Conservation (phyloP, 257 asterid genomes). For the Penstemon eatonii region DNA sequence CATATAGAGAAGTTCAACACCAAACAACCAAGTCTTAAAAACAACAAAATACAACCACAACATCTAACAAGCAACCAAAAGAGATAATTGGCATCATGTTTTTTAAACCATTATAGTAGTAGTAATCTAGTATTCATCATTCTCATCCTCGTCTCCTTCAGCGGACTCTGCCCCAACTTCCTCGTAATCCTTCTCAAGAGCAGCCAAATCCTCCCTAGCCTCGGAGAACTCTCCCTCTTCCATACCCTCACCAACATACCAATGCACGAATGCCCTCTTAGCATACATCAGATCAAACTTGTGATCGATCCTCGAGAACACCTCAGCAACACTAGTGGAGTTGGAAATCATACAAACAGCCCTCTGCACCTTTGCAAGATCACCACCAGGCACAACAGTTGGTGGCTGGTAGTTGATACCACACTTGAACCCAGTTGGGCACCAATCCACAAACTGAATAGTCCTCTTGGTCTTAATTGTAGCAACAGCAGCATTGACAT, state of each 20-base stretch:
- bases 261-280: slow-evolving; percentile 89
- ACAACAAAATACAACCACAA: slow-evolving; percentile 8
- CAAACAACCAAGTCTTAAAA: neutral
- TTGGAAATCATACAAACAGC: slow-evolving; percentile 97
- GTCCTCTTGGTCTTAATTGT: slow-evolving; percentile 97
- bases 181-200: slow-evolving; percentile 93
- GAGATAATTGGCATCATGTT: slow-evolving; percentile 29
- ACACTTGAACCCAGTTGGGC: slow-evolving; percentile 97
- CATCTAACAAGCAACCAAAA: neutral
- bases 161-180: slow-evolving; percentile 93
- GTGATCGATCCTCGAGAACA: slow-evolving; percentile 88
- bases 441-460: slow-evolving; percentile 95
- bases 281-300: slow-evolving; percentile 93
- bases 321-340: slow-evolving; percentile 97
- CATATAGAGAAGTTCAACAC: too few relatives aligned
- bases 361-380: slow-evolving; percentile 92
- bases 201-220: slow-evolving; percentile 98
- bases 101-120: neutral
- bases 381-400: slow-evolving; percentile 94
- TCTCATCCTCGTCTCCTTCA: slow-evolving; percentile 87
- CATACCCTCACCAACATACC: slow-evolving; percentile 99
- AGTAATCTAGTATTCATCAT: slow-evolving; percentile 48
- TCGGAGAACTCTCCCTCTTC: slow-evolving; percentile 97
- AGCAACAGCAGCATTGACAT: slow-evolving; percentile 94
- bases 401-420: slow-evolving; percentile 99